Evolutionary conservation across 768 basidiomycete species (phyloP), one percentile per base, ranked within the genome.

Genomic region (Trametopsis cervina): DNA sequence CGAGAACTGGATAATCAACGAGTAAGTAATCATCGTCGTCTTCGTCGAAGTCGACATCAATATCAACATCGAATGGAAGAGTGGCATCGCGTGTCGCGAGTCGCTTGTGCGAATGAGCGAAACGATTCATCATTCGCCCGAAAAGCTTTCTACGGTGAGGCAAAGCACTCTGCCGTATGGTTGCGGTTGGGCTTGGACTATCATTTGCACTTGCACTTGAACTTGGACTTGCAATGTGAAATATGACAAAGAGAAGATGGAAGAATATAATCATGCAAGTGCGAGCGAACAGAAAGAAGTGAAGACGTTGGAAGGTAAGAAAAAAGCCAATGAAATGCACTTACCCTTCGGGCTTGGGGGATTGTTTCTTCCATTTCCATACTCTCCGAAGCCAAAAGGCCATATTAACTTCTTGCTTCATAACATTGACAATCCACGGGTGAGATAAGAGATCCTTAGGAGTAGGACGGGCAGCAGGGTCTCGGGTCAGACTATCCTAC

Each of bases 341-440:
- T 40, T 53, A 67, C 66, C 53, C 46, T 20, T 65, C 64, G 47
- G 56, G 61, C 39, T 55, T 59, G 41, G 57, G 56, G 47, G 36
- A 56, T 17, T 74, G 58, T 64, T 72, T 74, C 44, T 75, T 73
- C 87, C 87, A 90, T 49, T 76, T 80, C 86, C 87, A 91, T 36
- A 92, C 84, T 60, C 86, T 75, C 53, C 82, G 75, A 49, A 92
- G 83, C 90, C 90, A 95, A 59, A 78, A 80, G 5, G 81, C 85
- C 89, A 95, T 94, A 51, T 88, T 81, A 33, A 89, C 83, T 55
- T 91, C 88, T 62, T 83, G 78, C 63, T 80, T 81, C 78, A 90
- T 89, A 44, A 78, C 74, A 48, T 72, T 71, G 44, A 75, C 66
- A 51, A 96, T 82, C 89, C 91, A 96, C 7, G 83, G 83, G 63